Conservation (phyloP, 2,329 filamentous ascomycete species). For the Alternaria arborescens region DNA sequence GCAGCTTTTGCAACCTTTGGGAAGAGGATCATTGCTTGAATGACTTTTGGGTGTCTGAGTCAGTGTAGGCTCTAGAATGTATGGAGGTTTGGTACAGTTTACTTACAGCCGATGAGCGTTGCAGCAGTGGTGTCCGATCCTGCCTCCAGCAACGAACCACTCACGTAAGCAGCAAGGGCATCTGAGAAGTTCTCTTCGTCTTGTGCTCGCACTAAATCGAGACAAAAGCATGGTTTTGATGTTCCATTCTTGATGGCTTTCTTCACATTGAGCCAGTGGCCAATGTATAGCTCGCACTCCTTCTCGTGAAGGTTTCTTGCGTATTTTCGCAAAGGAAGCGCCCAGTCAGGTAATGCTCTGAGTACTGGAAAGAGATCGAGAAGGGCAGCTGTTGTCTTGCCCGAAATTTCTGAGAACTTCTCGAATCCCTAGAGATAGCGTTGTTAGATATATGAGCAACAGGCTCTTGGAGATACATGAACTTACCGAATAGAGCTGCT, state of each 20-base stretch:
- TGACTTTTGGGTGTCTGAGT: slow-evolving; percentile 16
- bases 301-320: slow-evolving; percentile 55
- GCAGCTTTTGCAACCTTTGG: slow-evolving; percentile 32
- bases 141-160: slow-evolving; percentile 39
- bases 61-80: neutral
- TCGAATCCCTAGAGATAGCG: slow-evolving; percentile 49
- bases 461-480: accelerated
- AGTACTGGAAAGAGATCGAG: slow-evolving; percentile 60
- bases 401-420: slow-evolving; percentile 55
- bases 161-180: slow-evolving; percentile 31
- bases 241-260: slow-evolving; percentile 22
- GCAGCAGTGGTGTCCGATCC: slow-evolving; percentile 42
- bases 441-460: slow-evolving; percentile 31
- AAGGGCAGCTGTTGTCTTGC: slow-evolving; percentile 54
- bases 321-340: slow-evolving; percentile 48
- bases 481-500: slow-evolving; percentile 24
- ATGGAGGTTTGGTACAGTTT: neutral
- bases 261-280: slow-evolving; percentile 37
- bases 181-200: slow-evolving; percentile 33
- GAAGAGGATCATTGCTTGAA: slow-evolving; percentile 38
- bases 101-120: slow-evolving; percentile 32
- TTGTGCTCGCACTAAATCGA: slow-evolving; percentile 33
- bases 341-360: slow-evolving; percentile 46
- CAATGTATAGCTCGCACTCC: slow-evolving; percentile 50
- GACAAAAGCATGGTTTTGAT: slow-evolving; percentile 33